Percentiles rank a stretch among this genome's conserved stretches.
Evolutionary conservation across 2,329 filamentous ascomycete species (phyloP).

Genomic region (Periconia sp.): DNA sequence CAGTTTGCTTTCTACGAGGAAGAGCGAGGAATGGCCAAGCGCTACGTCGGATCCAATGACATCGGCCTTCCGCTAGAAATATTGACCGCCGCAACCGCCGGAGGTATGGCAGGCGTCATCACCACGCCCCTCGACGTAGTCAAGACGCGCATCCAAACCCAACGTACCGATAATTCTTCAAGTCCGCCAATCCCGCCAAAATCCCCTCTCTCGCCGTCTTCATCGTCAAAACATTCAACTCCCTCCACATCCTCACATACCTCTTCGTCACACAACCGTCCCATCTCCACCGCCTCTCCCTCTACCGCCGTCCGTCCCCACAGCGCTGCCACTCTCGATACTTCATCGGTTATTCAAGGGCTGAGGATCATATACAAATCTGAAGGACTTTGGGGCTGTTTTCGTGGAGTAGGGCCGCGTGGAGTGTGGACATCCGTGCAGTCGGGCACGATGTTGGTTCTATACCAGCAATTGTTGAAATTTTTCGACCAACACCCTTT

Average conservation of each 20-base stretch:
- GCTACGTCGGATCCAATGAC: constrained; percentile 76
- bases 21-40: constrained; percentile 77
- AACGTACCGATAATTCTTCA: constrained; percentile 60
- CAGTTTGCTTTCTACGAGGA: constrained; percentile 99
- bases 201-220: constrained; percentile 18
- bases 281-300: constrained; percentile 87
- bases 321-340: constrained; percentile 78
- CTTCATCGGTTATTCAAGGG: constrained; percentile 84
- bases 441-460: constrained; percentile 92
- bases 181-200: constrained; percentile 15
- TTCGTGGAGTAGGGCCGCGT: constrained; percentile 89
- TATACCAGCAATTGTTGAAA: constrained; percentile 86
- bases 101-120: constrained; percentile 88
- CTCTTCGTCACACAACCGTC: constrained; percentile 53
- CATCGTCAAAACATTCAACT: constrained; percentile 35
- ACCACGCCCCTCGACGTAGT: constrained; percentile 97
- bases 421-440: constrained; percentile 97
- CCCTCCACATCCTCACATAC: constrained; percentile 24
- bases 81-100: constrained; percentile 83
- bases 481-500: constrained; percentile 61
- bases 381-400: constrained; percentile 88
- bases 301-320: constrained; percentile 80
- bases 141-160: constrained; percentile 94
- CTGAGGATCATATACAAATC: constrained; percentile 85
- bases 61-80: constrained; percentile 87